Conservation (phyloP, 805 yeast species). For the Lipomyces kockii region DNA sequence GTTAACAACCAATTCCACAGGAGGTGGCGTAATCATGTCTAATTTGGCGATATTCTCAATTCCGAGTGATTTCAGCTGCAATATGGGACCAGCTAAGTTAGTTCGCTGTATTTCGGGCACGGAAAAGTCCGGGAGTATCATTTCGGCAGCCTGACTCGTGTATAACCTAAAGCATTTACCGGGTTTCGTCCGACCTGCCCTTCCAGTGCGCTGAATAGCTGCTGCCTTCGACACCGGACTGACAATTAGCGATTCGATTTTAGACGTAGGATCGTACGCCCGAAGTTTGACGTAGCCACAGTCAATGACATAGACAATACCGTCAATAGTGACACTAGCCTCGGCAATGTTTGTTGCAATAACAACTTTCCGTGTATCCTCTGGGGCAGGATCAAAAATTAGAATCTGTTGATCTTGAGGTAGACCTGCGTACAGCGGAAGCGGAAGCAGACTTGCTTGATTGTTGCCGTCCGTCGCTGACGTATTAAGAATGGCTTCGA, state of each 20-base stretch:
- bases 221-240: constrained; percentile 78
- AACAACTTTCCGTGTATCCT: constrained; percentile 65
- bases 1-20: constrained; percentile 63
- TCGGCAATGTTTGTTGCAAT: constrained; percentile 89
- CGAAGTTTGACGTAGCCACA: constrained; percentile 78
- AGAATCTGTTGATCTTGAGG: constrained; percentile 71
- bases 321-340: constrained; percentile 84
- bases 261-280: constrained; percentile 73
- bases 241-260: constrained; percentile 71
- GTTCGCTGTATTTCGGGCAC: constrained; percentile 83
- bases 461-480: constrained; percentile 56
- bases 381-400: constrained; percentile 59
- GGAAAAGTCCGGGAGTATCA: constrained; percentile 59
- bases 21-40: constrained; percentile 79
- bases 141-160: constrained; percentile 55
- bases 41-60: constrained; percentile 63
- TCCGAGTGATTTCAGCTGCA: constrained; percentile 67
- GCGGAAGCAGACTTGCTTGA: constrained; percentile 59
- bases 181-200: constrained; percentile 82
- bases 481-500: constrained; percentile 52
- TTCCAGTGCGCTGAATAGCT: constrained; percentile 78
- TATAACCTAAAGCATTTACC: constrained; percentile 73
- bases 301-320: constrained; percentile 76
- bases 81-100: constrained; percentile 67
- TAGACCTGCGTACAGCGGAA: constrained; percentile 76